Evolutionary conservation across 805 yeast species (phyloP), one percentile per base, ranked within the genome.

Genomic region (Saccharomyces mikatae): DNA sequence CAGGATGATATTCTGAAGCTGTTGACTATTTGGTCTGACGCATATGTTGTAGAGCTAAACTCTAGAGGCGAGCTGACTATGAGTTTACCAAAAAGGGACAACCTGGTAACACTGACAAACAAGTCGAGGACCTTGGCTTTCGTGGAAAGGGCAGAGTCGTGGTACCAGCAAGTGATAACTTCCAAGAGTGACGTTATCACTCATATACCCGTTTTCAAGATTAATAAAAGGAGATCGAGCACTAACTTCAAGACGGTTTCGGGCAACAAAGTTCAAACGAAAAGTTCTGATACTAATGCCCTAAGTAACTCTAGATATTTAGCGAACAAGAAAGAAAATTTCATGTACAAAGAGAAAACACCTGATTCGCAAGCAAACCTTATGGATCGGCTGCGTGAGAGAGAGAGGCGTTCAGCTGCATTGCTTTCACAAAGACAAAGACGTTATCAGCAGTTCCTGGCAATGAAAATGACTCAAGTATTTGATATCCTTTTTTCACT

Each of bases 11-110:
- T 69, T 36, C 55, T 66, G 28, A 57, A 57, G 50, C 59, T 69
- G 65, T n/a, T 63, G 44, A 56, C 62, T 2, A 50, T 68, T 22
- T 67, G 72, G 71, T 64, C 69, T 6, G 60, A 61, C 14, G 58
- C 61, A n/a, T 69, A 67, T 47, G 41, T 52, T 0, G 17, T 69
- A 14, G 63, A 63, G 46, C 53, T 62, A 14, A 61, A 63, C 48
- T 60, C 60, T 4, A 55, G 49, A n/a, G 55, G 59, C 6, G 68
- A 64, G 48, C 50, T 68, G 2, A 58, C 67, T 1, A 48, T 65
- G 3, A 52, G 54, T 32, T 50, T 63, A 47, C 71, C 69, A 6
- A 52, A 54, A 36, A 49, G 30, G 2, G 60, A 61, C 29, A 44
- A 60, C 17, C 31, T 61, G n/a, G 50, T 52, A n/a, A 41, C 60